Evolutionary conservation across 768 basidiomycete genomes (phyloP).

Genomic region (Rhizopogon salebrosus): DNA sequence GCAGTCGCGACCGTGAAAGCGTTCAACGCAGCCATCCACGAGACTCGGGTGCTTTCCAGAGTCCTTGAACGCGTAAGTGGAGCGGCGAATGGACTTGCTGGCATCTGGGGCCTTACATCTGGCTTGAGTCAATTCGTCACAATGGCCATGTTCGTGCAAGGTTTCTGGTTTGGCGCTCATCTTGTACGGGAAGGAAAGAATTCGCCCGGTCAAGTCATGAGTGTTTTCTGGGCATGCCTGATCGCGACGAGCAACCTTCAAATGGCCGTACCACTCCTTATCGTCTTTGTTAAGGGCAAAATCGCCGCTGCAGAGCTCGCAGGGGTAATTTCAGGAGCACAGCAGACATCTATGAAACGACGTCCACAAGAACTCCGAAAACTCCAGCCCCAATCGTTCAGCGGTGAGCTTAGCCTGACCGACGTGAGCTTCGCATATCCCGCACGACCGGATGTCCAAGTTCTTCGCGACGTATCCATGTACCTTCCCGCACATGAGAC

Average conservation of each 20-base stretch:
- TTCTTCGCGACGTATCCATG: constrained; percentile 53
- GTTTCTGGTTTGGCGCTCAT: constrained; percentile 92
- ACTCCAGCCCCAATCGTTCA: constrained; percentile 59
- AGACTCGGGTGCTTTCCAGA: constrained; percentile 42
- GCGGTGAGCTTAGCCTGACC: constrained; percentile 64
- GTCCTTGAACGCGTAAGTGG: constrained; percentile 40
- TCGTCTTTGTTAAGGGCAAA: constrained; percentile 67
- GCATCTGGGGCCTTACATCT: constrained; percentile 71
- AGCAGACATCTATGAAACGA: constrained; percentile 8
- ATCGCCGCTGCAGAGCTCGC: constrained; percentile 23
- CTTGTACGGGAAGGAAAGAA: constrained; percentile 76
- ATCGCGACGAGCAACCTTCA: constrained; percentile 87
- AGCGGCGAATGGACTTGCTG: constrained; percentile 49
- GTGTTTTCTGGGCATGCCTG: constrained; percentile 97
- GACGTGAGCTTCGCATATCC: constrained; percentile 70
- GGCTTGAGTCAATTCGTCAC: constrained; percentile 75
- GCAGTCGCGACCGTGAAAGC: constrained; percentile 90
- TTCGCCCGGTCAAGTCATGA: constrained; percentile 77
- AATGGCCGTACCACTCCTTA: constrained; percentile 78
- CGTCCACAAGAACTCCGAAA: constrained; percentile 41
- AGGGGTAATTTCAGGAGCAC: constrained; percentile 7
- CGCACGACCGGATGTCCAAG: constrained; percentile 57
- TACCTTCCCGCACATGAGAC: constrained; percentile 70
- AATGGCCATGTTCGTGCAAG: constrained; percentile 93
- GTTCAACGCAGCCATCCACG: constrained; percentile 70